These are phyloP conservation scores for Amylostereum chailletii DNA, from an alignment of 1,284 basidiomycete species.

Conservation along the genomic window DNA sequence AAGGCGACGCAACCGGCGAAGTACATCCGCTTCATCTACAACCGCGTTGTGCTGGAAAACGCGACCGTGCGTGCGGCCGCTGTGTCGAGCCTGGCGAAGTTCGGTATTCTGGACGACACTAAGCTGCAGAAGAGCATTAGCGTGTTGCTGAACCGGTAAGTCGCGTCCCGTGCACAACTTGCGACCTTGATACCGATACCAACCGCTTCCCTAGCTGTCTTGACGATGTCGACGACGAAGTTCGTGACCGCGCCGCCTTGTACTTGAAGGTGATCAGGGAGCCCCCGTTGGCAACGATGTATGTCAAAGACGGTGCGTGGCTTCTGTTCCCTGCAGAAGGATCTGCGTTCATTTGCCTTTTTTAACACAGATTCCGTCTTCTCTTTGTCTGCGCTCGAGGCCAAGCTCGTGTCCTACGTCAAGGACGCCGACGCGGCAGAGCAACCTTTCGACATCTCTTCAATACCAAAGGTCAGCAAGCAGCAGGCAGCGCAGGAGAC, in stretches of 20 bases:
- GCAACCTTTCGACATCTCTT: conserved; percentile 72
- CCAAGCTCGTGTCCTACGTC: conserved; percentile 84
- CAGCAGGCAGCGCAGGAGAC: conserved; percentile 82
- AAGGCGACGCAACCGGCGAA: conserved; percentile 93
- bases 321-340: neutral
- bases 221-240: conserved; percentile 99
- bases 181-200: conserved; percentile 5
- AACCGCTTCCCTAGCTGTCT: conserved; percentile 58
- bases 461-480: conserved; percentile 86
- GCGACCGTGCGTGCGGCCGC: conserved; percentile 97
- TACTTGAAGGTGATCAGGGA: conserved; percentile 84
- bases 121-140: conserved; percentile 80
- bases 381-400: conserved; percentile 80
- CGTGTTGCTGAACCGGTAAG: conserved; percentile 75
- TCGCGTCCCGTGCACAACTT: conserved; percentile 9
- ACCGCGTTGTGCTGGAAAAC: conserved; percentile 97
- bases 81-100: conserved; percentile 92
- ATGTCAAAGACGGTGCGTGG: conserved; percentile 81
- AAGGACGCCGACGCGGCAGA: conserved; percentile 65
- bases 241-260: conserved; percentile 94
- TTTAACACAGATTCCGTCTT: conserved; percentile 73
- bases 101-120: conserved; percentile 86
- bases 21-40: conserved; percentile 99
- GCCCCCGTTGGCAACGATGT: conserved; percentile 73
- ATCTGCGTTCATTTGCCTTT: neutral